Percentiles rank a stretch among this genome's conserved stretches.
Evolutionary conservation across 768 basidiomycete genomes (phyloP).

Genomic region (Phanerochaete carnosa): DNA sequence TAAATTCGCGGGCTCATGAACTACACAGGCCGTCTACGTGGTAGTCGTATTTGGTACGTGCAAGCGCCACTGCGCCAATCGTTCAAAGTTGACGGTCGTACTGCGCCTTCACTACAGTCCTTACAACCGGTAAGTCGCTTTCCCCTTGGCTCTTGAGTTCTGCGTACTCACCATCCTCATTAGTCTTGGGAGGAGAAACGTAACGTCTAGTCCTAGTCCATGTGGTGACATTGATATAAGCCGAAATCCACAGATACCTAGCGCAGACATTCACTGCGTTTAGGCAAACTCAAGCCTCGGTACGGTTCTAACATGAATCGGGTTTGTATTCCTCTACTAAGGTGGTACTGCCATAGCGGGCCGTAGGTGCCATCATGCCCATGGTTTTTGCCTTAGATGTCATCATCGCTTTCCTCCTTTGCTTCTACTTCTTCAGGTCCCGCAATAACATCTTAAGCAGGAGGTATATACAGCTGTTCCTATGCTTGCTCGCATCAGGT

Average conservation of each 20-base stretch:
- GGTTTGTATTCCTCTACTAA: neutral
- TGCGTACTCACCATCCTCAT: too few relatives aligned
- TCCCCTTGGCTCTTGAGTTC: neutral
- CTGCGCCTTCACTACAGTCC: neutral
- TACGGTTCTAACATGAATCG: neutral
- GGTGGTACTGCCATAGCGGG: neutral
- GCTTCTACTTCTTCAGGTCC: neutral
- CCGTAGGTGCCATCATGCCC: neutral
- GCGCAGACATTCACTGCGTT: neutral
- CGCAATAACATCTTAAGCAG: neutral
- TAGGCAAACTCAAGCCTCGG: neutral
- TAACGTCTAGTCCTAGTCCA: too few relatives aligned
- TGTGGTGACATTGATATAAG: too few relatives aligned
- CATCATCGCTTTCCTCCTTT: neutral
- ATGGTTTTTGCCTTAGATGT: neutral
- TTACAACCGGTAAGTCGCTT: neutral
- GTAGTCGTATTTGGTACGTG: neutral
- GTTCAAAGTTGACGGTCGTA: neutral
- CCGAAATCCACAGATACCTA: neutral
- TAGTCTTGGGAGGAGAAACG: too few relatives aligned
- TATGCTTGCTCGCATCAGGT: too few relatives aligned
- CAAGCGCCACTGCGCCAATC: neutral
- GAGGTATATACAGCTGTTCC: too few relatives aligned
- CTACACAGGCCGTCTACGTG: neutral
- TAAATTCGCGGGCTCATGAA: neutral